Conservation (phyloP, 148 eudicot species). For the Rhododendron ferrugineum region DNA sequence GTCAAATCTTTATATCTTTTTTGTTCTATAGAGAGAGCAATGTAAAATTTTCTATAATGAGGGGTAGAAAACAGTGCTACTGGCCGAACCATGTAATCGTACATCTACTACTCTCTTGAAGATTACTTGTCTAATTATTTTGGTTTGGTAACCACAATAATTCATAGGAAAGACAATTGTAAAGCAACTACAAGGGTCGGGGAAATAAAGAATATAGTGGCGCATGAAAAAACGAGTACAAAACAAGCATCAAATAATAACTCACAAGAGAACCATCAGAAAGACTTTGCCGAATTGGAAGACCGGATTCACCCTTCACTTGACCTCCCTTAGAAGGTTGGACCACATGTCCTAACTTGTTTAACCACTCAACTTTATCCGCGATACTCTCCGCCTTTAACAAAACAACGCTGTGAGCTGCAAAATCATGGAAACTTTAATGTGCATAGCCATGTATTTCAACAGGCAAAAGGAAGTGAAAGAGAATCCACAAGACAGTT, state of each 20-base stretch:
- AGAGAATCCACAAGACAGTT: not conserved
- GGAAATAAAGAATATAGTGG: not conserved
- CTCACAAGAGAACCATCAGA: constrained; percentile 97
- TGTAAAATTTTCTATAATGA: not conserved
- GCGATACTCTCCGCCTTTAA: constrained; percentile 85
- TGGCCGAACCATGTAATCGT: not conserved
- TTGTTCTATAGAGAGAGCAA: not conserved
- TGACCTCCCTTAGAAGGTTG: constrained; percentile 59
- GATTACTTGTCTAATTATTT: not conserved
- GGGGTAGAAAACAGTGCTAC: not conserved
- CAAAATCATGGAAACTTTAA: constrained; percentile 20
- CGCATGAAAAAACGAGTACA: not conserved
- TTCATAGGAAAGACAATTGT: not conserved
- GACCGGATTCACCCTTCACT: constrained; percentile 55
- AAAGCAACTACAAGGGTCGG: not conserved
- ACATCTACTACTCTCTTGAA: not conserved
- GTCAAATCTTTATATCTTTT: not conserved
- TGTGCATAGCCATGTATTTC: constrained; percentile 1
- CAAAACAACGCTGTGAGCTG: constrained; percentile 93
- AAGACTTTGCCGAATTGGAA: constrained; percentile 72
- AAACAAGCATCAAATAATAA: constrained; percentile 7
- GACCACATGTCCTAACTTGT: constrained; percentile 61
- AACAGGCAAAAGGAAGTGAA: not conserved
- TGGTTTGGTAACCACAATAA: not conserved
- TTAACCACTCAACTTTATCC: constrained; percentile 88